Conservation (phyloP, 768 basidiomycete species). For the Austroboletus eburneus region DNA sequence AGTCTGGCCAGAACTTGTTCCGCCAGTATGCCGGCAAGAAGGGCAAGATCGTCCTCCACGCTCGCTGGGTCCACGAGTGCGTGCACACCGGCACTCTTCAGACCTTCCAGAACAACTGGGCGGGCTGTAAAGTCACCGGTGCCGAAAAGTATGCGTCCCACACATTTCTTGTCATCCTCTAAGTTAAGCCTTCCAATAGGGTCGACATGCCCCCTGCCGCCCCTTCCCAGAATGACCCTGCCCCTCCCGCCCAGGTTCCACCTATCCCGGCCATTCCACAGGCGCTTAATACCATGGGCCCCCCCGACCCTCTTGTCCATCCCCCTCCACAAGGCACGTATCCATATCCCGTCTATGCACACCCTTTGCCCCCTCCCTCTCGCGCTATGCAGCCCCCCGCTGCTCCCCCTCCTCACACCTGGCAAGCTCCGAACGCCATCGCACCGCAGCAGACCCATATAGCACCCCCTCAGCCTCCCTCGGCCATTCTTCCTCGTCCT, state of each 20-base stretch:
- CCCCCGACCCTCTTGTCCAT: slow-evolving; percentile 27
- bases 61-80: slow-evolving; percentile 76
- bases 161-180: background rate
- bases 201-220: slow-evolving; percentile 22
- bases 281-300: slow-evolving; percentile 26
- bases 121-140: slow-evolving; percentile 76
- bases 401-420: slow-evolving; percentile 53
- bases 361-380: slow-evolving; percentile 36
- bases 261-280: slow-evolving; percentile 27
- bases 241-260: slow-evolving; percentile 23
- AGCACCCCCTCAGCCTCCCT: slow-evolving; percentile 42
- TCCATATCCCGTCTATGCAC: slow-evolving; percentile 36
- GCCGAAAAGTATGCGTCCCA: slow-evolving; percentile 51
- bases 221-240: slow-evolving; percentile 21
- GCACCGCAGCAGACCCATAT: slow-evolving; percentile 64
- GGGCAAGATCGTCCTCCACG: slow-evolving; percentile 70
- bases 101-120: slow-evolving; percentile 74
- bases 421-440: slow-evolving; percentile 60
- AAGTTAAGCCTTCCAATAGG: slow-evolving; percentile 9
- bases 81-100: slow-evolving; percentile 64
- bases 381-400: slow-evolving; percentile 44
- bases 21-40: slow-evolving; percentile 78
- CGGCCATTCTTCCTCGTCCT: slow-evolving; percentile 45
- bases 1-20: slow-evolving; percentile 77
- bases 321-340: slow-evolving; percentile 28